These are phyloP conservation scores for Anthracocystis setariae DNA, from an alignment of 1,284 basidiomycete species.

Conservation along the genomic window DNA sequence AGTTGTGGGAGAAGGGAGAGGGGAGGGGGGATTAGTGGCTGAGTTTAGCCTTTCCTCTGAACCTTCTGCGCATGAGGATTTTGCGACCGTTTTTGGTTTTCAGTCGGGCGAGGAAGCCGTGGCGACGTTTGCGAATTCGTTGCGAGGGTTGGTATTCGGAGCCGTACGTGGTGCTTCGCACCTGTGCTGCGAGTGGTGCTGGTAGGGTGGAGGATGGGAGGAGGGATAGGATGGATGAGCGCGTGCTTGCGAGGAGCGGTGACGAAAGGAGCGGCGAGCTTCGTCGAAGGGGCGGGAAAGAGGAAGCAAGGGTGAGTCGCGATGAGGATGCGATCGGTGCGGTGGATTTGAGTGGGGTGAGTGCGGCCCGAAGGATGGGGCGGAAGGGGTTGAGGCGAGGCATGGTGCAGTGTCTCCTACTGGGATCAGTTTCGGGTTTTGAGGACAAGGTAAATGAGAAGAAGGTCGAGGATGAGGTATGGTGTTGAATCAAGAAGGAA, in stretches of 20 bases:
- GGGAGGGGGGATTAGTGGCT: slow-evolving; percentile 25
- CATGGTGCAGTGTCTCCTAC: slow-evolving; percentile 14
- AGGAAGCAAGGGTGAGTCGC: background rate
- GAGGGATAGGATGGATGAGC: slow-evolving; percentile 9
- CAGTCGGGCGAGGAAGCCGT: slow-evolving; percentile 82
- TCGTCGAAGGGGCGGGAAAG: background rate
- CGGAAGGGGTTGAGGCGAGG: slow-evolving; percentile 32
- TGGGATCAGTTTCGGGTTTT: too few relatives aligned
- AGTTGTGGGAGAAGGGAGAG: background rate
- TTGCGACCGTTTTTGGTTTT: slow-evolving; percentile 75
- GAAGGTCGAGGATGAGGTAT: background rate
- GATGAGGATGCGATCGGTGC: slow-evolving; percentile 15
- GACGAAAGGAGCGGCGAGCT: background rate
- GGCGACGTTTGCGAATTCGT: slow-evolving; percentile 84
- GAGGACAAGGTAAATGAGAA: too few relatives aligned
- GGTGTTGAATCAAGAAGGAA: background rate
- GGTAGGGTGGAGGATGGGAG: background rate
- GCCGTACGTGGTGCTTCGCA: slow-evolving; percentile 70
- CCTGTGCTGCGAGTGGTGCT: slow-evolving; percentile 1
- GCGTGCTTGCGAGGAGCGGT: background rate
- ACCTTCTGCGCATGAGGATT: slow-evolving; percentile 71
- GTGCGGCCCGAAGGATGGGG: slow-evolving; percentile 7
- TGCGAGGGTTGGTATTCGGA: slow-evolving; percentile 88
- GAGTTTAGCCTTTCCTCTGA: slow-evolving; percentile 48
- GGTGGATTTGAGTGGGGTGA: background rate